Conservation (phyloP, 2,329 filamentous ascomycete species). For the Diaporthe nobilis region DNA sequence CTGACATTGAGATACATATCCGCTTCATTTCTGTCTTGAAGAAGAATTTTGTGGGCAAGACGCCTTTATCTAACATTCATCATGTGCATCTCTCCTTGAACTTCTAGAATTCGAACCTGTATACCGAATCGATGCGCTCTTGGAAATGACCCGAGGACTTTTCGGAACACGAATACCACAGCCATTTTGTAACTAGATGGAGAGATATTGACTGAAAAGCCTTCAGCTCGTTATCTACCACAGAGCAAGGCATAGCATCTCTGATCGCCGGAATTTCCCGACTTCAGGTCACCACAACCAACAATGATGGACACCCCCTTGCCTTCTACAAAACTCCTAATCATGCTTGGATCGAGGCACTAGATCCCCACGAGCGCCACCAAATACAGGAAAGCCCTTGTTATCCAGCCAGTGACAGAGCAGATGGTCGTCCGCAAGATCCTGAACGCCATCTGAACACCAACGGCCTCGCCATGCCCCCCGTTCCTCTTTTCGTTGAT, state of each 20-base stretch:
- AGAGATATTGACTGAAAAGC: background rate
- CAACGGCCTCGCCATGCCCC: too few species aligned
- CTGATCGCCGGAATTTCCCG: background rate
- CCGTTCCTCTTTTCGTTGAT: too few species aligned
- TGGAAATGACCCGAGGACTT: background rate
- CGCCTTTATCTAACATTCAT: background rate
- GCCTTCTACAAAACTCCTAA: too few species aligned
- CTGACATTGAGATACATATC: background rate
- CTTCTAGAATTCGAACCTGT: background rate
- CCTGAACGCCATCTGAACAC: too few species aligned
- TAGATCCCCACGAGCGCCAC: too few species aligned
- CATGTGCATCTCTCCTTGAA: too few species aligned
- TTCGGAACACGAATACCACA: background rate
- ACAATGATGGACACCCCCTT: background rate
- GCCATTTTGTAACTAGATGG: background rate
- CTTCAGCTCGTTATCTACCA: too few species aligned
- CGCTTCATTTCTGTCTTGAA: background rate
- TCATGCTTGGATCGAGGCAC: too few species aligned
- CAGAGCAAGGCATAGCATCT: background rate
- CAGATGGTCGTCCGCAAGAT: too few species aligned
- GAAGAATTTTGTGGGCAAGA: background rate
- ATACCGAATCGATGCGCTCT: background rate
- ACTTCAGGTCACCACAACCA: background rate
- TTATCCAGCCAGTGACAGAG: too few species aligned
- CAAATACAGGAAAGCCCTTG: too few species aligned